Evolutionary conservation across 805 yeast species (phyloP), one percentile per base, ranked within the genome.

Genomic region (Komagataella mondaviorum): DNA sequence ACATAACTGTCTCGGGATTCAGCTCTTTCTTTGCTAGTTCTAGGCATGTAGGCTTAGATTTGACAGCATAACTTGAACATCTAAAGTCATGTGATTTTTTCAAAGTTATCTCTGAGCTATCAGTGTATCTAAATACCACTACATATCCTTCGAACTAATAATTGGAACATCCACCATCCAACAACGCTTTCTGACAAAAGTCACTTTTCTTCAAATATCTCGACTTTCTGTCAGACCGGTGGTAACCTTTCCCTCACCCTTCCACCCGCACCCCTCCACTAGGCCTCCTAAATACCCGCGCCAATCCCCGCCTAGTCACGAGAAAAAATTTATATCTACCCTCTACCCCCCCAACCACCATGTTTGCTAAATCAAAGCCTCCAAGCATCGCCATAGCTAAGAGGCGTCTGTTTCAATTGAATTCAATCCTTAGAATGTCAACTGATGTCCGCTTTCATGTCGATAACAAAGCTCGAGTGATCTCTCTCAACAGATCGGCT

Each of bases 401-500:
- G 39, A 30, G 39, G 39, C 39, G 39, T 30, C 39, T 30, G 39
- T 30, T 30, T 30, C 39, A 30, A 30, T 30, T 30, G 39, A 30
- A 30, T 16, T n/a, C 23, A n/a, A 23, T 23, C 20, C 48, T 22
- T 22, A 46, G 23, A 3, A 47, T 52, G 22, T 50, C 52, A 39
- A 48, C 71, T 52, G 87, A 81, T 55, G 93, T 86, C 18, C 71
- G 81, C 53, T 86, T 86, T 66, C 62, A 72, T 53, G 74, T 79
- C 58, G 69, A 73, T 54, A 79, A 81, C 59, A 77, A 81, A 49
- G 81, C 93, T 10, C 78, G 96, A 55, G 69, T 86, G 44, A 71
- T 90, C 57, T 76, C 85, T 6, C 72, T 91, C 56, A 88, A 91
- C 71, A 78, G 98, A 54, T 83, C 90, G 20, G 63, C 72, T 51